Evolutionary conservation across 2,329 filamentous ascomycete genomes (phyloP), one percentile per base, ranked within the genome.

Genomic region (Microdochium nivale): DNA sequence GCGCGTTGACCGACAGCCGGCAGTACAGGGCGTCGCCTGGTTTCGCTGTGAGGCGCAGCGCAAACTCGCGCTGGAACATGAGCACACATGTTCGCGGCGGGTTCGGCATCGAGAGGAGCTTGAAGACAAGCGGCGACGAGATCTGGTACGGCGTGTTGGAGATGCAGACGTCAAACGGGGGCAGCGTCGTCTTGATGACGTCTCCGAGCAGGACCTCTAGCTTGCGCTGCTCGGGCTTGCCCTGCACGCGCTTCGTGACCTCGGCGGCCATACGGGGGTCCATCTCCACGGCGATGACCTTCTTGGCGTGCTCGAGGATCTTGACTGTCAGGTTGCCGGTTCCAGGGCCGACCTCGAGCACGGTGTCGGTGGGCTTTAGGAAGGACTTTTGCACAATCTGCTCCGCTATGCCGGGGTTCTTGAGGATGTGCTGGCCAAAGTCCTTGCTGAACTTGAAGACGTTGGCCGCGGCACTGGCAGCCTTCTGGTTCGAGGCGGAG

Each of bases 181-280:
- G 64, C 21, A 89, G 75, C 52, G 87, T 83, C 10, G 88, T 87
- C 74, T 96, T 96, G 69, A 96, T 95, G 47, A 92, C 89, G 69
- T 97, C 94, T 43, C 94, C 94, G 8, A 99, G 75, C 49, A 96
- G 74, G 35, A 97, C 84, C 60, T 96, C 90, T 35, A 99, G 74
- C 58, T 89, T 84, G 67, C 89, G 90, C 65, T 88, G 86, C 59
- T 86, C 80, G 0, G 91, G 89, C 44, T 86, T 95, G 21, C 90
- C 91, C 69, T 96, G 91, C 9, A 97, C 91, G 62, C 92, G 87
- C 71, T 95, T 95, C 47, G 89, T 94, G 56, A 96, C 80, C 72
- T 97, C 94, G 53, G 92, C 92, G 13, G 90, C 90, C 94, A 97
- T 97, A 64, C 94, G 80, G 21, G 94, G 91, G 71, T 99, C 94